phyloP scores from a whole-genome alignment of 2,329 filamentous ascomycete genomes.

The Aspergillus viridinutans region DNA sequence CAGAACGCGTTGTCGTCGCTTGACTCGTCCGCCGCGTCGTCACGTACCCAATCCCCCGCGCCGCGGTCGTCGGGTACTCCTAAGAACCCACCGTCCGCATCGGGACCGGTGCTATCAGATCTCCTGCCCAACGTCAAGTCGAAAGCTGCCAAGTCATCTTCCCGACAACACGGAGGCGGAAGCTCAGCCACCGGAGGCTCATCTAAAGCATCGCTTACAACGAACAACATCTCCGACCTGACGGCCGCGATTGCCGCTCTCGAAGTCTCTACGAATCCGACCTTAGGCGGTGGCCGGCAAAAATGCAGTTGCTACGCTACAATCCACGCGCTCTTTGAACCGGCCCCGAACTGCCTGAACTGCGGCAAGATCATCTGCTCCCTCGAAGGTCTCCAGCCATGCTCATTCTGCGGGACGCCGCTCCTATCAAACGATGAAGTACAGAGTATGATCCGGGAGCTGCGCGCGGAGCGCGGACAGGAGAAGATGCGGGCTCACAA shows the following conservation, averaged over 20 bases:
- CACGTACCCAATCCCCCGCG: conserved; percentile 40
- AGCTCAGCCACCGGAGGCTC: conserved; percentile 63
- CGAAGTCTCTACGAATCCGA: conserved; percentile 87
- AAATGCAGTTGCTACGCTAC: conserved; percentile 83
- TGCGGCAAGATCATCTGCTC: conserved; percentile 96
- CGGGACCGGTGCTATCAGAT: conserved; percentile 80
- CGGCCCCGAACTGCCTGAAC: conserved; percentile 84
- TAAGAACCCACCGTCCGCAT: conserved; percentile 61
- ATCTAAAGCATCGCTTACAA: conserved; percentile 48
- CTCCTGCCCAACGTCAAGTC: conserved; percentile 55
- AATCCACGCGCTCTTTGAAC: conserved; percentile 80
- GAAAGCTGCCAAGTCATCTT: conserved; percentile 61
- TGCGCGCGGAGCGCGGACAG: conserved; percentile 78
- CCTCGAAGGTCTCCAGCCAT: conserved; percentile 88
- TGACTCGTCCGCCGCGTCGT: conserved; percentile 44
- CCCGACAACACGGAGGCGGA: conserved; percentile 63
- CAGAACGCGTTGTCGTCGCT: conserved; percentile 26
- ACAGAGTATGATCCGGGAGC: conserved; percentile 76
- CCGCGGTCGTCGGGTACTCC: conserved; percentile 12
- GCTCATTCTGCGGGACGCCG: conserved; percentile 78
- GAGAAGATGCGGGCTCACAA: conserved; percentile 84
- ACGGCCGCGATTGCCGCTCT: conserved; percentile 80
- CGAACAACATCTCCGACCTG: conserved; percentile 52
- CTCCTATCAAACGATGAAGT: conserved; percentile 70
- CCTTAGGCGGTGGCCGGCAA: conserved; percentile 60